phyloP scores from a whole-genome alignment of 305 asterid species.

The Coffea humblotiana region DNA sequence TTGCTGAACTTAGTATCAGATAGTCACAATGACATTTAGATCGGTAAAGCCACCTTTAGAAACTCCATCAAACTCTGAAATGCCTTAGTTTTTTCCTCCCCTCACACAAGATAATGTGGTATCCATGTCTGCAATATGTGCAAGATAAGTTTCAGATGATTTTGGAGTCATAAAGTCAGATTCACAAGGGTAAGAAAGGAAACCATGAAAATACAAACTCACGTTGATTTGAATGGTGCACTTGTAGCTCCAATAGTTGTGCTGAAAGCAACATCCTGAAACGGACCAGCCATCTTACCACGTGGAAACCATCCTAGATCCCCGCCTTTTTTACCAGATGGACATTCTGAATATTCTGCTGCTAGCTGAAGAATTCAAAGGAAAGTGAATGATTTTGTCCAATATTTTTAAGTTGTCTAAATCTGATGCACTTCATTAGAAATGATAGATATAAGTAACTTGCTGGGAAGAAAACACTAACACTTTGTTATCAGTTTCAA shows the following conservation, averaged over 20 bases:
- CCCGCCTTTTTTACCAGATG: slow-evolving; percentile 97
- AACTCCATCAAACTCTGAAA: slow-evolving; percentile 12
- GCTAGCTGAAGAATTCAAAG: slow-evolving; percentile 57
- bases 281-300: slow-evolving; percentile 98
- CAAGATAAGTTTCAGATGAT: slow-evolving; percentile 7
- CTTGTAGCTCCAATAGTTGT: slow-evolving; percentile 81
- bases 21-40: slow-evolving; percentile 14
- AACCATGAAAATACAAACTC: slow-evolving; percentile 27
- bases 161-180: not conserved
- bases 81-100: slow-evolving; percentile 88
- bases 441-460: not conserved
- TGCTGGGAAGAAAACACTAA: not conserved
- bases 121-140: slow-evolving; percentile 74
- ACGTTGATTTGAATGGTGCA: slow-evolving; percentile 95
- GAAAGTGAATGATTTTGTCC: not conserved
- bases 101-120: slow-evolving; percentile 83
- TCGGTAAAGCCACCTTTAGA: slow-evolving; percentile 14
- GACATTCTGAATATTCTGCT: slow-evolving; percentile 92
- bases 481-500: not conserved
- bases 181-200: slow-evolving; percentile 1
- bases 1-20: slow-evolving; percentile 16
- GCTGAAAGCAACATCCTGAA: slow-evolving; percentile 97
- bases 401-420: not conserved
- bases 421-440: not conserved
- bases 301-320: slow-evolving; percentile 99